These are phyloP conservation scores for Isoetes taiwanensis DNA, from an alignment of 75 land plant genomes.

Conservation along the genomic window DNA sequence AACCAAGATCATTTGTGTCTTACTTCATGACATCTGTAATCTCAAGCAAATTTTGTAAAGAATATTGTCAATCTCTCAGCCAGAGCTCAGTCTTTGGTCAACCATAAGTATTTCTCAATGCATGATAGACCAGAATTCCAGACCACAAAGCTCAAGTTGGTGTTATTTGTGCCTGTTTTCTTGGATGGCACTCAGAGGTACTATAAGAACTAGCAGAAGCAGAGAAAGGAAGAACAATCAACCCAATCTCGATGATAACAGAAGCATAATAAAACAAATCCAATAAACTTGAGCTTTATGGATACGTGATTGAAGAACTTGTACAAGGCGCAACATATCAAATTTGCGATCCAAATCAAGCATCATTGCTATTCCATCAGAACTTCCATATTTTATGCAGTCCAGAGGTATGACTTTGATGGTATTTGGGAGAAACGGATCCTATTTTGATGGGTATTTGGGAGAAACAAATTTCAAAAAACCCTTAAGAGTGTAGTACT, in stretches of 20 bases:
- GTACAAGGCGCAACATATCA: conserved; percentile 47
- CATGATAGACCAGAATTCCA: neutral
- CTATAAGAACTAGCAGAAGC: neutral
- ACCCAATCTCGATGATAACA: neutral
- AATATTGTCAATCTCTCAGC: too few relatives aligned
- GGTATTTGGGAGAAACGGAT: too few relatives aligned
- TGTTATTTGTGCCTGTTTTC: neutral
- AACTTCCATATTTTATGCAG: conserved; percentile 55
- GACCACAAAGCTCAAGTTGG: neutral
- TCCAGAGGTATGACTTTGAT: too few relatives aligned
- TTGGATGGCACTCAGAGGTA: neutral
- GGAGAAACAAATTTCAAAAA: too few relatives aligned
- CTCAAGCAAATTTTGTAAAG: too few relatives aligned
- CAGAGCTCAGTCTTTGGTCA: too few relatives aligned
- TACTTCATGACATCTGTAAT: too few relatives aligned
- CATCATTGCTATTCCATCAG: conserved; percentile 39
- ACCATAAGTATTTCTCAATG: neutral
- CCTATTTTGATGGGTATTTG: too few relatives aligned
- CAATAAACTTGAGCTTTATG: conserved; percentile 14
- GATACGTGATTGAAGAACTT: conserved; percentile 30
- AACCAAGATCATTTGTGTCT: too few relatives aligned
- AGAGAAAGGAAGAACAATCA: neutral
- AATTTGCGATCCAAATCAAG: conserved; percentile 75
- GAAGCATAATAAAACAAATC: conserved; percentile 1
- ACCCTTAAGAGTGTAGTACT: too few relatives aligned